These are phyloP conservation scores for Entonaema liquescens DNA, from an alignment of 495 filamentous ascomycete genomes.

Conservation along the genomic window DNA sequence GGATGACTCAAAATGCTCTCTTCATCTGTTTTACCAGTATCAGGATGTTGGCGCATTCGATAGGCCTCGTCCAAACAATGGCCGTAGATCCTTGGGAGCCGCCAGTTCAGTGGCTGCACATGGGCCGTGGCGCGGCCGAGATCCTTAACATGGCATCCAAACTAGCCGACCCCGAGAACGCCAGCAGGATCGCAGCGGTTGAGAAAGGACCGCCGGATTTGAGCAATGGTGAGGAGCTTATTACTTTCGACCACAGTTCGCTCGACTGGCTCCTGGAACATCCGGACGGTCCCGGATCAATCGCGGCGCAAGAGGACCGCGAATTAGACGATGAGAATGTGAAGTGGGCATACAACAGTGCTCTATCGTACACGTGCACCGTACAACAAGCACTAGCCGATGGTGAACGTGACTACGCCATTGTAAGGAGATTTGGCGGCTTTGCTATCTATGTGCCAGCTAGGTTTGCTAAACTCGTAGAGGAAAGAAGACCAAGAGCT, in stretches of 20 bases:
- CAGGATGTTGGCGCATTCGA: conserved; percentile 44
- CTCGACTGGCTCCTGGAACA: conserved; percentile 47
- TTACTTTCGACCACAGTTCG: conserved; percentile 37
- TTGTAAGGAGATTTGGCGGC: conserved; percentile 49
- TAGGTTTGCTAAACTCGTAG: conserved; percentile 46
- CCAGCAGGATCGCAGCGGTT: conserved; percentile 32
- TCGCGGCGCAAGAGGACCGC: conserved; percentile 35
- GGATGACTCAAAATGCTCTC: conserved; percentile 35
- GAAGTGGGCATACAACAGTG: conserved; percentile 44
- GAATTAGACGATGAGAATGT: conserved; percentile 46
- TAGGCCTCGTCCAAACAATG: conserved; percentile 46
- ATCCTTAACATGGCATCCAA: conserved; percentile 40
- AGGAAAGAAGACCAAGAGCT: conserved; percentile 51
- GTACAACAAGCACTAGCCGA: conserved; percentile 43
- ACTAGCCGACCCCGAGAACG: conserved; percentile 25
- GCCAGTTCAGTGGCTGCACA: conserved; percentile 46
- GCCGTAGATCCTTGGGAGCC: conserved; percentile 46
- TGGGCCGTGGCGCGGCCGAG: conserved; percentile 43
- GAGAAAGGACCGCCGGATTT: conserved; percentile 40
- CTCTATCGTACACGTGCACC: conserved; percentile 48
- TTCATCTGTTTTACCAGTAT: conserved; percentile 45
- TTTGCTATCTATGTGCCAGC: conserved; percentile 51
- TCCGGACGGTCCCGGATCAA: conserved; percentile 31
- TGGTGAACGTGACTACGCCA: conserved; percentile 39
- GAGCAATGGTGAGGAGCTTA: conserved; percentile 35